Conservation (phyloP, 805 yeast genomes). For the Kurtzmaniella cleridarum region DNA sequence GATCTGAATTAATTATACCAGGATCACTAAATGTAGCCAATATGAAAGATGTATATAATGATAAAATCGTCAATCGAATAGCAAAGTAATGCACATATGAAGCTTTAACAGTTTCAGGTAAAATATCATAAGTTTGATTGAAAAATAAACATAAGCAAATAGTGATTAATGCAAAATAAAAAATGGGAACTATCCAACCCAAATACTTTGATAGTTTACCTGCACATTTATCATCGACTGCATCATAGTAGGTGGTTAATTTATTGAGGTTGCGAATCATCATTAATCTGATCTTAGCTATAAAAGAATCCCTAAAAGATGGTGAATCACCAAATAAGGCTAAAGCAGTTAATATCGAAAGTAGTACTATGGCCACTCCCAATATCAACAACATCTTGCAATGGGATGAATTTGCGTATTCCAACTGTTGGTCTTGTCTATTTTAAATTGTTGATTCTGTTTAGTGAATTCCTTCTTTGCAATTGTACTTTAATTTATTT, state of each 20-base stretch:
- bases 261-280: constrained; percentile 6
- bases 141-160: constrained; percentile 29
- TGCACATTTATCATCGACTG: constrained; percentile 17
- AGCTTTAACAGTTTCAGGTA: constrained; percentile 8
- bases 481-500: no score
- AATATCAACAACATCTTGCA: no score
- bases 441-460: no score
- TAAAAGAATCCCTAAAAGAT: constrained; percentile 25
- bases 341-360: constrained; percentile 16
- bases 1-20: constrained; percentile 25
- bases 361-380: constrained; percentile 5
- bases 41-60: constrained; percentile 30
- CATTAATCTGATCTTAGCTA: constrained; percentile 19
- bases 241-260: constrained; percentile 3
- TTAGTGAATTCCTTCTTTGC: no score
- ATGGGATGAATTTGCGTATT: no score
- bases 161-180: constrained; percentile 33
- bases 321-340: constrained; percentile 49
- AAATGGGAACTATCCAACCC: constrained; percentile 43
- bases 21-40: constrained; percentile 39
- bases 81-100: constrained; percentile 10
- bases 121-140: constrained; percentile 16
- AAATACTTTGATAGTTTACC: constrained; percentile 16
- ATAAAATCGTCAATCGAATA: constrained; percentile 25
- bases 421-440: no score